Percentiles rank a stretch among this genome's conserved stretches.
phyloP scores from a whole-genome alignment of 768 basidiomycete species.

The Hypsizygus marmoreus region DNA sequence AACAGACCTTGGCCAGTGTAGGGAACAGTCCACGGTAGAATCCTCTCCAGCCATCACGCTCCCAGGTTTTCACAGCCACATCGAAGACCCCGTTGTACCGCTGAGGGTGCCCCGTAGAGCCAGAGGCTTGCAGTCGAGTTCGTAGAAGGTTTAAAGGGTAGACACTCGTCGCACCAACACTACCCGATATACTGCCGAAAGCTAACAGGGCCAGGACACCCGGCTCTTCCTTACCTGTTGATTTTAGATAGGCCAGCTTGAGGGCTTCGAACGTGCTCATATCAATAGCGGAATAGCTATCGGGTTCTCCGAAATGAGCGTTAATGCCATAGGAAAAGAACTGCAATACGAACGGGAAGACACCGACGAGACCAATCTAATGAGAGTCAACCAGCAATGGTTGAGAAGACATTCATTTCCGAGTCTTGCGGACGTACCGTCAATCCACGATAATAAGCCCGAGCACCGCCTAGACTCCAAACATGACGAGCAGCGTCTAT shows the following conservation, averaged over 20 bases:
- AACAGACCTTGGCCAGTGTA: conserved; percentile 82
- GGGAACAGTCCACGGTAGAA: conserved; percentile 94
- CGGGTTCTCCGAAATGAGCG: neutral
- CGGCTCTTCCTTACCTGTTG: conserved; percentile 87
- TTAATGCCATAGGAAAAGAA: conserved; percentile 1
- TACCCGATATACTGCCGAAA: conserved; percentile 92
- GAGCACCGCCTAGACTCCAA: conserved; percentile 77
- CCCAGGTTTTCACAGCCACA: conserved; percentile 78
- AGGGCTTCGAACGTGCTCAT: conserved; percentile 97
- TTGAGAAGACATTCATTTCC: conserved; percentile 7
- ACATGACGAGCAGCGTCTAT: conserved; percentile 66
- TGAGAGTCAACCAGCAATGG: conserved; percentile 15
- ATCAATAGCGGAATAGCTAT: conserved; percentile 90
- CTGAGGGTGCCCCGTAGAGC: conserved; percentile 93
- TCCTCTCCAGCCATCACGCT: conserved; percentile 88
- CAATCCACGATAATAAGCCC: conserved; percentile 90
- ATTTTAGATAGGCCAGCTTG: conserved; percentile 86
- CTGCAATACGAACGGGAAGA: conserved; percentile 76
- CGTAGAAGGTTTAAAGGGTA: conserved; percentile 92
- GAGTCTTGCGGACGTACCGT: conserved; percentile 55
- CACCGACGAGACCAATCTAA: conserved; percentile 92
- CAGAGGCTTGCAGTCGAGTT: conserved; percentile 94
- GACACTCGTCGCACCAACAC: conserved; percentile 90
- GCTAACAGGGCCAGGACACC: conserved; percentile 84
- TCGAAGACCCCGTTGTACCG: conserved; percentile 87